phyloP scores from a whole-genome alignment of 148 eudicot genomes.

The Polygonum aviculare region DNA sequence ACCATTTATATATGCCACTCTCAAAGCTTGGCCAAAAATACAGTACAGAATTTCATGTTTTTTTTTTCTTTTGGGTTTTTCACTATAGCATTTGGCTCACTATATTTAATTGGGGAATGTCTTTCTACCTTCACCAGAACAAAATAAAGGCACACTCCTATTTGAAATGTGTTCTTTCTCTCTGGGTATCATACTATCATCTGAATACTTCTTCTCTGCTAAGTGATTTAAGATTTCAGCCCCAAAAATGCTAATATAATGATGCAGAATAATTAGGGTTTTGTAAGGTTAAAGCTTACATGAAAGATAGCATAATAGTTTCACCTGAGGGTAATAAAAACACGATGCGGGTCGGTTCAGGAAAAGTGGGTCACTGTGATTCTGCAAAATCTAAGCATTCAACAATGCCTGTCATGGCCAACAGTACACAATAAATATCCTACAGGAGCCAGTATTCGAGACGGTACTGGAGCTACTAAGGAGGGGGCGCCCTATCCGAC shows the following conservation, averaged over 20 bases:
- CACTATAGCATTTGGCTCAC: neutral
- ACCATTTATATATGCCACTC: conserved; percentile 1
- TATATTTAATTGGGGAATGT: neutral
- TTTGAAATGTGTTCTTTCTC: neutral
- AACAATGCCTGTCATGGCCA: neutral
- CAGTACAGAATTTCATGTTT: neutral
- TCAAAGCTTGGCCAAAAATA: neutral
- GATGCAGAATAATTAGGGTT: too few species aligned
- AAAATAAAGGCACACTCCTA: neutral
- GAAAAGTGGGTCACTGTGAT: neutral
- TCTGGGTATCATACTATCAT: conserved; percentile 3
- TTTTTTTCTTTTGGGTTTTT: too few species aligned
- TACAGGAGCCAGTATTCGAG: neutral
- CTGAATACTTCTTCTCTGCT: neutral
- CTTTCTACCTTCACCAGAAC: neutral
- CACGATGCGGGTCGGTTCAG: neutral
- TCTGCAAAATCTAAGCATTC: conserved; percentile 9
- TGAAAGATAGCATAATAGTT: neutral
- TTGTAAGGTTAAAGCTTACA: neutral
- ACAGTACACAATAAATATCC: conserved; percentile 2
- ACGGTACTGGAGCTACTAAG: neutral
- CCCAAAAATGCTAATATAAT: neutral
- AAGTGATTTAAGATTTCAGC: neutral
- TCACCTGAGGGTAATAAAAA: neutral
- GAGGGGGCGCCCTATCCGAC: neutral